phyloP scores from a whole-genome alignment of 139 green algal species.

The Chlamydomonas incerta region DNA sequence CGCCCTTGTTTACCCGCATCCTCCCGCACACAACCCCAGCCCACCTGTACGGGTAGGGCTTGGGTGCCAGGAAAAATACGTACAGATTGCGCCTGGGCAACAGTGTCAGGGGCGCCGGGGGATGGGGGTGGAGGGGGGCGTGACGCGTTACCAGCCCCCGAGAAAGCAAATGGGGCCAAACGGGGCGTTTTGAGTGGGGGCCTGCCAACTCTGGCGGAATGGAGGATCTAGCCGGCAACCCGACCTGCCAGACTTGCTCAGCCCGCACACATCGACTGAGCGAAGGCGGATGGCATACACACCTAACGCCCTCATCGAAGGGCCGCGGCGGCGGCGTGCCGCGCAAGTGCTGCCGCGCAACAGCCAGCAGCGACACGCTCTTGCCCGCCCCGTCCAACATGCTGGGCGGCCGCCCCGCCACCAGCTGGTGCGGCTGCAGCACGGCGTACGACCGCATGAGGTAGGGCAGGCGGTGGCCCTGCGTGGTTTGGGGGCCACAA shows the following conservation, averaged over 20 bases:
- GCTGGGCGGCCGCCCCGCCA: background rate
- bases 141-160: too few species aligned
- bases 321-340: conserved; percentile 4
- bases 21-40: too few species aligned
- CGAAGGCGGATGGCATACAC: too few species aligned
- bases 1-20: too few species aligned
- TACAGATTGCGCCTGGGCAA: conserved; percentile 20
- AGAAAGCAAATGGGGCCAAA: too few species aligned
- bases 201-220: too few species aligned
- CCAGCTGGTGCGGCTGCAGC: background rate
- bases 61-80: conserved; percentile 24
- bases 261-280: too few species aligned
- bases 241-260: too few species aligned
- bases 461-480: conserved; percentile 11
- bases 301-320: conserved; percentile 34
- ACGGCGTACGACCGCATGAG: background rate
- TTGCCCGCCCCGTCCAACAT: background rate
- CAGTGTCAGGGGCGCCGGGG: too few species aligned
- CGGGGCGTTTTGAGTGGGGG: too few species aligned
- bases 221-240: too few species aligned
- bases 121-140: too few species aligned
- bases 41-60: conserved; percentile 27
- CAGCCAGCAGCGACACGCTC: background rate
- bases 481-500: background rate
- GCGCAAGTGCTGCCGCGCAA: background rate